These are phyloP conservation scores for Skeletonema grethae DNA, from an alignment of 108 stramenopile species.

Conservation along the genomic window DNA sequence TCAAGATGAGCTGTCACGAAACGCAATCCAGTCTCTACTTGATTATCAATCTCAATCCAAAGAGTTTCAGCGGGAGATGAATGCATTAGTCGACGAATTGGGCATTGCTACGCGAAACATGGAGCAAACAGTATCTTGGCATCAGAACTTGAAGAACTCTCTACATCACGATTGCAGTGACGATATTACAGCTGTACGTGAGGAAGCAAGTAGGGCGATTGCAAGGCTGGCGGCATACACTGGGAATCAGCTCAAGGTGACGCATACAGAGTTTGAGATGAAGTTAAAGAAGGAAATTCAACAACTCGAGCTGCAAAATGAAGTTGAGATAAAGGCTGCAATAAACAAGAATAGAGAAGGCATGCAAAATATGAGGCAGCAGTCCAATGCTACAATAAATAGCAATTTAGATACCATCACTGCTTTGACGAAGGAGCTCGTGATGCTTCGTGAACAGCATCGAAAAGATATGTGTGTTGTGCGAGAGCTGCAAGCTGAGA, in stretches of 20 bases:
- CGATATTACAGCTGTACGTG: conserved; percentile 23
- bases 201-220: conserved; percentile 28
- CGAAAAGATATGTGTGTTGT: conserved; percentile 26
- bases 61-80: conserved; percentile 23
- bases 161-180: conserved; percentile 13
- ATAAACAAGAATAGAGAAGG: conserved; percentile 28
- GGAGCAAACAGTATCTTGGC: conserved; percentile 11
- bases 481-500: conserved; percentile 24
- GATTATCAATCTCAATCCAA: conserved; percentile 29
- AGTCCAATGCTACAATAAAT: conserved; percentile 23
- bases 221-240: conserved; percentile 25
- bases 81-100: conserved; percentile 13
- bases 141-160: conserved; percentile 26
- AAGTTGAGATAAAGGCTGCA: conserved; percentile 15
- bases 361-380: conserved; percentile 19
- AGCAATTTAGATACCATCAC: conserved; percentile 37
- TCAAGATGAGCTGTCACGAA: conserved; percentile 30
- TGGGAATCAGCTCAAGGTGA: conserved; percentile 16
- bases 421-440: conserved; percentile 28
- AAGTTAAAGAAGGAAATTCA: conserved; percentile 27
- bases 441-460: conserved; percentile 29
- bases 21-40: conserved; percentile 17
- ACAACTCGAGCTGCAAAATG: conserved; percentile 22
- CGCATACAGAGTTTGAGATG: conserved; percentile 12
- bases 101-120: conserved; percentile 16